Conservation (phyloP, 2,329 filamentous ascomycete species). For the Colletotrichum sp. region DNA sequence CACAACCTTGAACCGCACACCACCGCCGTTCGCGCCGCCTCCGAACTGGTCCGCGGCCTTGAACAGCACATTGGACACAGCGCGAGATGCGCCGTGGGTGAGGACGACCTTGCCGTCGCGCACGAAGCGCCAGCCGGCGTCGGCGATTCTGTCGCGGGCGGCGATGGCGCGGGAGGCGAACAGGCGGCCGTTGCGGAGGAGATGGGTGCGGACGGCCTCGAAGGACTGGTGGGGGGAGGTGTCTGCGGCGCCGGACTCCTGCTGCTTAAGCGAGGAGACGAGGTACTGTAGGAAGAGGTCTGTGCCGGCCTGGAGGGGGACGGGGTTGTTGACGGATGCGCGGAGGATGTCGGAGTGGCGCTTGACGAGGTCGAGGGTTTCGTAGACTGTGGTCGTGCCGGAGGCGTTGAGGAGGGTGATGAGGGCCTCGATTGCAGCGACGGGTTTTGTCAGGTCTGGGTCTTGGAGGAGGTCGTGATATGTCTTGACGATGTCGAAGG, state of each 20-base stretch:
- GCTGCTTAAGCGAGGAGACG: conserved; percentile 72
- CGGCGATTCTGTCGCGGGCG: conserved; percentile 81
- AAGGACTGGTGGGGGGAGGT: conserved; percentile 58
- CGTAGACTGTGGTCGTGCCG: conserved; percentile 85
- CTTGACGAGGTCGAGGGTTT: conserved; percentile 87
- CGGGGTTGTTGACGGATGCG: conserved; percentile 80
- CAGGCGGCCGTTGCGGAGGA: conserved; percentile 83
- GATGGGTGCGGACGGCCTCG: conserved; percentile 80
- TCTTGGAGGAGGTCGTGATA: conserved; percentile 67
- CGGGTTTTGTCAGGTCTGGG: conserved; percentile 89
- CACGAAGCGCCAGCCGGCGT: conserved; percentile 79
- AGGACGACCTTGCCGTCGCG: conserved; percentile 81
- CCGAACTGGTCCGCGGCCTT: conserved; percentile 70
- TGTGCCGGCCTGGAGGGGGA: conserved; percentile 91
- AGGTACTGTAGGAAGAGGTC: conserved; percentile 96
- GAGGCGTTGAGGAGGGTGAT: conserved; percentile 84
- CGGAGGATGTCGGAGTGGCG: conserved; percentile 80
- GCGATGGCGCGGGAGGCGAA: conserved; percentile 90
- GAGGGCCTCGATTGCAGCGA: conserved; percentile 91
- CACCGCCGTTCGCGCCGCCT: conserved; percentile 57
- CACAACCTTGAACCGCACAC: conserved; percentile 80
- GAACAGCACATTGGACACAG: conserved; percentile 78
- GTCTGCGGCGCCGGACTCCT: conserved; percentile 36
- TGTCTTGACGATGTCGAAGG: conserved; percentile 56
- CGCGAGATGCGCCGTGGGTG: conserved; percentile 86